Conservation (phyloP, 1,284 basidiomycete species). For the Pterulicium gracile region DNA sequence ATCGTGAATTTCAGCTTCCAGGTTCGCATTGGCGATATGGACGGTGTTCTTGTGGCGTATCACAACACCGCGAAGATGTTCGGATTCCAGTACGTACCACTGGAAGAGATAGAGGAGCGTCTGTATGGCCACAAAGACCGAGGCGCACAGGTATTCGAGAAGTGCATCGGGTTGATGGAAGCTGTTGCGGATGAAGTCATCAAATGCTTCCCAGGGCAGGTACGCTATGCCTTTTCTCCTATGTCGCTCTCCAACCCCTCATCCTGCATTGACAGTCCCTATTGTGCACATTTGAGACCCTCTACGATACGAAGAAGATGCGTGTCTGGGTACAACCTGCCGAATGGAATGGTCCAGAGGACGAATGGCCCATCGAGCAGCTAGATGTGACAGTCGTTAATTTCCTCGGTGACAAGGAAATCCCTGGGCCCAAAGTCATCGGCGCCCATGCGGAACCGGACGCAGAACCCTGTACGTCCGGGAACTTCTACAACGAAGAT, state of each 20-base stretch:
- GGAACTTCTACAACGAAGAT: background rate
- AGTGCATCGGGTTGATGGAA: conserved; percentile 72
- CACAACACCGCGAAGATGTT: conserved; percentile 87
- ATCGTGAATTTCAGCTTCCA: conserved; percentile 56
- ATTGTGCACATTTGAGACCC: conserved; percentile 47
- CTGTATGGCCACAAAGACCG: conserved; percentile 54
- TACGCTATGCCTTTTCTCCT: conserved; percentile 15
- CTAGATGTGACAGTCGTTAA: conserved; percentile 23
- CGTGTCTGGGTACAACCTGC: conserved; percentile 59
- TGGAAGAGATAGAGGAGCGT: conserved; percentile 80
- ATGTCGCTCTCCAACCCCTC: background rate
- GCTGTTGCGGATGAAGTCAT: conserved; percentile 51
- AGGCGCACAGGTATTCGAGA: conserved; percentile 71
- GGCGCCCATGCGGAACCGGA: background rate
- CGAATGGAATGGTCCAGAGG: conserved; percentile 23
- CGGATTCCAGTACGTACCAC: conserved; percentile 89
- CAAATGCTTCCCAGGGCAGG: conserved; percentile 56
- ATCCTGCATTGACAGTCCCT: conserved; percentile 31
- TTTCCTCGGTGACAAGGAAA: conserved; percentile 11
- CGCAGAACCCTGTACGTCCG: background rate
- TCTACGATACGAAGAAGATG: conserved; percentile 30
- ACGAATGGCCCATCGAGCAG: conserved; percentile 26
- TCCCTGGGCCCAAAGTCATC: conserved; percentile 12
- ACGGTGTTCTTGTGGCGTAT: conserved; percentile 91
- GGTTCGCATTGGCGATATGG: conserved; percentile 95